Conservation (phyloP, 306 rosid genomes). For the Canavalia ensiformis region DNA sequence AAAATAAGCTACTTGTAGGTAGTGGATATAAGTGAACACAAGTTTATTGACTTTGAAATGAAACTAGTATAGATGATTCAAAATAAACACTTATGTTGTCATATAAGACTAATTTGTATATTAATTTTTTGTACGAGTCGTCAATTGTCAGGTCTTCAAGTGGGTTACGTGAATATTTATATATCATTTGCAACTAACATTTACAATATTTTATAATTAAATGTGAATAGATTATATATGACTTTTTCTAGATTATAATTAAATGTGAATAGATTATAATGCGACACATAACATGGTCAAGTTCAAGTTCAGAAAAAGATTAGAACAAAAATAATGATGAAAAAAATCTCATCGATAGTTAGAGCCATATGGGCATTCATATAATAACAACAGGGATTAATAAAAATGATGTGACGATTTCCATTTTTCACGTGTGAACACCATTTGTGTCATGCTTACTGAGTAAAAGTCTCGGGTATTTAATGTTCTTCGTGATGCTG, state of each 20-base stretch:
- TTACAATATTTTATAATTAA: too few relatives aligned
- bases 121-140: not conserved
- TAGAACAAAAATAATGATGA: not conserved
- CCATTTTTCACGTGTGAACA: slow-evolving; percentile 27
- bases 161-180: not conserved
- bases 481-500: not conserved
- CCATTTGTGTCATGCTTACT: slow-evolving; percentile 14
- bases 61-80: not conserved
- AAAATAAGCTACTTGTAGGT: not conserved
- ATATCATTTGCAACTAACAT: not conserved
- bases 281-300: not conserved
- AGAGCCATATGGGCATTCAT: not conserved
- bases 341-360: not conserved
- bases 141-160: slow-evolving; percentile 6
- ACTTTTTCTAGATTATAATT: not conserved
- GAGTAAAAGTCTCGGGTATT: slow-evolving; percentile 15
- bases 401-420: not conserved
- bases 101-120: not conserved
- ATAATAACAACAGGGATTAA: slow-evolving; percentile 1
- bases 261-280: not conserved
- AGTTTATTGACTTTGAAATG: slow-evolving; percentile 31
- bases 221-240: not conserved
- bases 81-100: not conserved
- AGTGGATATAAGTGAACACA: slow-evolving; percentile 6
- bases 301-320: not conserved